Base-by-base conservation (phyloP, 192 early-diverging fungal species). In the Coemansia sp. region DNA sequence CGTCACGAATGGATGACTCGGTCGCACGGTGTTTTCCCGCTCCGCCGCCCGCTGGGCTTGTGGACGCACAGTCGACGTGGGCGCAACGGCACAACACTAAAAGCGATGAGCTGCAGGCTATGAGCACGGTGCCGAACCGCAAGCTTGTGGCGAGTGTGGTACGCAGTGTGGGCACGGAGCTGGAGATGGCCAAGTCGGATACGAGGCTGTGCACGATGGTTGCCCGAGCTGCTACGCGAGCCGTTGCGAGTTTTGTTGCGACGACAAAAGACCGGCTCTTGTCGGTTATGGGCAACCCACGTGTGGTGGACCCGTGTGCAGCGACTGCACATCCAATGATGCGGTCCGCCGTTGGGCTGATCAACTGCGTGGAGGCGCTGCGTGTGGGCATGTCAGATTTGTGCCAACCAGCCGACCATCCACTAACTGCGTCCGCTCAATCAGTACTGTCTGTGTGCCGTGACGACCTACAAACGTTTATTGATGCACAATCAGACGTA, bases 121-220 rank as follows among this genome's bases (percentile, higher is more conserved):
- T 58, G 17, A 63, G 21, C 49, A 36, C 53, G 1, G 53, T 66
- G 38, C 70, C 70, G 14, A 58, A 51, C 44, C 69, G 75, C 54
- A 60, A 49, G 59, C 56, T 65, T 15, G 69, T 68, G 2, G 64
- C 68, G 0, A 62, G 68, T 17, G 63, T 66, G 4, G 71, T 62
- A 42, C 71, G 71, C 50, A 67, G 77, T 55, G 70, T 80, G 10
- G 47, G 66, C 2, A 62, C 71, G 1, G 77, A 80, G 50, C 64
- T 74, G 4, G 68, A 74, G 23, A 63, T 74, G 58, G 77, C 68
- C 4, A n/a, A 20, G 17, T n/a, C 17, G 4, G 47, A 48, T 19
- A 0, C 47, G 0, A 19, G 47, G 4, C 47, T 48, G 47, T 19
- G 17, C 7, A 15, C 47, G 19, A 20, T 20, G 17, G 47, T 48